Evolutionary conservation across 192 early-diverging fungal genomes (phyloP), one percentile per base, ranked within the genome.

Genomic region (Gorgonomyces haynaldii): DNA sequence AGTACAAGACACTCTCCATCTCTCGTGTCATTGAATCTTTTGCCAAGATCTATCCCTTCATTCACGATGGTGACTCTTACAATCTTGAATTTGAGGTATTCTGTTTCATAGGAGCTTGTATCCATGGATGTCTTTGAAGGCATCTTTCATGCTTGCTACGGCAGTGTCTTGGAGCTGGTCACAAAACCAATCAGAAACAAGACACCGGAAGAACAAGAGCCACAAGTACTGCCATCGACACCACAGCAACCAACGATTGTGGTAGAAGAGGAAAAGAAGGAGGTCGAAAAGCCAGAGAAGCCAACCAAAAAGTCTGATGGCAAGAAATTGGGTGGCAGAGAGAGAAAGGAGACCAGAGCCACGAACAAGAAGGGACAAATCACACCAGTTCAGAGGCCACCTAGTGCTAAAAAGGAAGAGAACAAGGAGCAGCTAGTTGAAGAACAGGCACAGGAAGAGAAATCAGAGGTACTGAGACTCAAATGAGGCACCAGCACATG

Each of bases 61-160:
- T 72, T 4, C 16, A n/a, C 10, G 54, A 60, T 22, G 45, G 36
- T 20, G 66, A 56, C 4, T 28, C 40, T 23, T 58, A 58, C 49
- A 74, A 74, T 42, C 54, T 74, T 17, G 71, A 74, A 42, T 61
- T 56, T 53, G 71, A 72, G 60, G 70, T 72, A 52, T 10, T 16
- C 10, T n/a, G 6, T 21, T 5, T 9, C 4, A 20, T 8, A 30
- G 12, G 8, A 10, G 10, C 24, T 20, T 17, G 20, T 35, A 29
- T 0, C 30, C 3, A 19, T 46, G 4, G 45, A 46, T 46, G 45
- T 20, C 8, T 30, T 35, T 30, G 16, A 10, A 7, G 12, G 8
- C 2, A 22, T 10, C 15, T 10, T 15, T 5, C 17, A 46, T 29
- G 8, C 4, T 10, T 35, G 32, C 16, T 6, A 25, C 3, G 24